Evolutionary conservation across 805 yeast genomes (phyloP), one percentile per base, ranked within the genome.

Genomic region (Metschnikowia hibisci): DNA sequence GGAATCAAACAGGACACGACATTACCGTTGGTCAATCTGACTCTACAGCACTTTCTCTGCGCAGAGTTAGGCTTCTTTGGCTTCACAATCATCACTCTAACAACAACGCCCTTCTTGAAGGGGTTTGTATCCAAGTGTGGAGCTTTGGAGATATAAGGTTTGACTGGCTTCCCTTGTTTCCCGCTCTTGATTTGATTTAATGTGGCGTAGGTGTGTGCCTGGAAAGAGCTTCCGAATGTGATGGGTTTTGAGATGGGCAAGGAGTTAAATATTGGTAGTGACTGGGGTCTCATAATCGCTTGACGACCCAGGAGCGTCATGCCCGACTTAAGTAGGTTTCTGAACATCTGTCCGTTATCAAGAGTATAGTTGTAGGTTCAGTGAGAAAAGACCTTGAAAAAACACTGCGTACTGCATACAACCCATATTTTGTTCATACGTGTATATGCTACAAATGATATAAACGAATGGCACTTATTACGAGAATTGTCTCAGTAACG

Each of bases 21-120:
- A 52, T 82, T 84, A 22, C 98, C 99, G 57, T 87, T 91, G 9
- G 95, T 78, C 48, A 93, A 74, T 66, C 96, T 79, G 16, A 93
- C 98, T 72, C 98, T 84, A 51, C 95, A 89, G 36, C 95, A 96
- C 65, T 93, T 93, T 69, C 99, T 80, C 69, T 90, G 91, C 14
- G 99, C 97, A 34, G 98, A 91, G 71, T 93, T 93, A 28, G 99
- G 99, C 64, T 93, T 93, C 73, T 93, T 93, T 35, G 99, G 99
- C 66, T 93, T 93, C 53, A 90, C 74, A 42, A 90, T 87, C 93
- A 91, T 86, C 25, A 93, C 96, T 62, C 96, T 78, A 39, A 90
- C 71, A 9, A 93, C 95, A 4, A 93, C 98, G 30, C 97, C 99
- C 54, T 90, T 89, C 54, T 82, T 81, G 56, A 89, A 84, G 1